phyloP scores from a whole-genome alignment of 1,284 basidiomycete genomes.

The Ceratobasidium sp. region DNA sequence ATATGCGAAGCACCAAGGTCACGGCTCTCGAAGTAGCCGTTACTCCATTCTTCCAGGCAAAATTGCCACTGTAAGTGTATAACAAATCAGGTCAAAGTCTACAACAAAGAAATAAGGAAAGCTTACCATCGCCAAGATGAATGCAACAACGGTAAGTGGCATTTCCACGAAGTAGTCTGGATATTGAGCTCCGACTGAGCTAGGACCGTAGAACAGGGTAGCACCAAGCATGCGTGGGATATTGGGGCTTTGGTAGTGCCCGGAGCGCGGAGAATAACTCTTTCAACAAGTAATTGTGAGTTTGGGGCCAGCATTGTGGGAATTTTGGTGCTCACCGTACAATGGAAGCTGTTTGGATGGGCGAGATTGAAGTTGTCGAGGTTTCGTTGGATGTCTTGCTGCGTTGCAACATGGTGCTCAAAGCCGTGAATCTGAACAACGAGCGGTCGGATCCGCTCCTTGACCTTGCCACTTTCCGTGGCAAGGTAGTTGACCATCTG shows the following conservation, averaged over 20 bases:
- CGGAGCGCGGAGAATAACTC: constrained; percentile 6
- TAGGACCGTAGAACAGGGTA: not conserved
- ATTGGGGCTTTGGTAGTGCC: constrained; percentile 17
- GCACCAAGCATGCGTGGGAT: constrained; percentile 6
- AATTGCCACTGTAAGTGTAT: constrained; percentile 12
- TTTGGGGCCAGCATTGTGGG: no score
- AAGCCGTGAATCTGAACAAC: not conserved
- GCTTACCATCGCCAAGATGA: constrained; percentile 24
- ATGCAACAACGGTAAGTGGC: constrained; percentile 21
- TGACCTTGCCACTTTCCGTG: constrained; percentile 3
- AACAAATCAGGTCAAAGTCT: not conserved
- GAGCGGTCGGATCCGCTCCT: constrained; percentile 2
- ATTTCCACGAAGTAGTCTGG: constrained; percentile 28
- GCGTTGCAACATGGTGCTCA: not conserved
- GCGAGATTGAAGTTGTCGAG: not conserved
- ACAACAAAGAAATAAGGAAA: not conserved
- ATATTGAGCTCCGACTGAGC: not conserved
- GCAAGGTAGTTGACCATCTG: constrained; percentile 40
- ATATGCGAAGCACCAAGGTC: constrained; percentile 10
- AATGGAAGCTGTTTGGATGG: constrained; percentile 30
- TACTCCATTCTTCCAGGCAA: constrained; percentile 25
- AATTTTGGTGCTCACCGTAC: not conserved
- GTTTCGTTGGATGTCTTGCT: constrained; percentile 25
- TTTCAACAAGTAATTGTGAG: not conserved
- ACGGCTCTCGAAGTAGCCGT: not conserved